Conservation (phyloP, 257 asterid species). For the Hygrophila difformis region DNA sequence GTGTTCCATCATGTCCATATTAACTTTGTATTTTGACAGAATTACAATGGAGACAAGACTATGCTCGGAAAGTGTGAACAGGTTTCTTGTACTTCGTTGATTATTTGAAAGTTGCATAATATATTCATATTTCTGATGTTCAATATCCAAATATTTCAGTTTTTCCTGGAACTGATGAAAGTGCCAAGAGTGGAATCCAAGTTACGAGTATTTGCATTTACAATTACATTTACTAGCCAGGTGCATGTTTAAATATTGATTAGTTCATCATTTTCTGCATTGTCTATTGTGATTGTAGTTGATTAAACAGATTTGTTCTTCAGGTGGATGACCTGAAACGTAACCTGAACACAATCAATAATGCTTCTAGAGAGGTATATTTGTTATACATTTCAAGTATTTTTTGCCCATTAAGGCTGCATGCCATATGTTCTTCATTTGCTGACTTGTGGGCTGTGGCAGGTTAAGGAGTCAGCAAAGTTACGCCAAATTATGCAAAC, state of each 20-base stretch:
- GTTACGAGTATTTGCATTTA: conserved; percentile 90
- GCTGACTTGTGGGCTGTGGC: conserved; percentile 20
- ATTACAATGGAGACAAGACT: conserved; percentile 80
- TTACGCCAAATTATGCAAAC: conserved; percentile 97
- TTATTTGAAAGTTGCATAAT: conserved; percentile 12
- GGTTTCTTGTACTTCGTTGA: conserved; percentile 31
- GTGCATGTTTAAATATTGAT: conserved; percentile 28
- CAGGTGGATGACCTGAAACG: conserved; percentile 80
- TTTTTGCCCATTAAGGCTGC: conserved; percentile 12
- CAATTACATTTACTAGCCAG: conserved; percentile 84
- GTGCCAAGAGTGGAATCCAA: conserved; percentile 98
- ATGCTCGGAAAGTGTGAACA: conserved; percentile 99
- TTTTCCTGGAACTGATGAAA: conserved; percentile 92
- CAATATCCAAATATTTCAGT: conserved; percentile 42
- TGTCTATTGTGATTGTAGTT: conserved; percentile 7
- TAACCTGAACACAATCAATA: conserved; percentile 62
- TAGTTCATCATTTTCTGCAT: conserved; percentile 11
- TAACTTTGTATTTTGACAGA: conserved; percentile 37
- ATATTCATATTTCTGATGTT: conserved; percentile 18
- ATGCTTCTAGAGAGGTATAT: conserved; percentile 83
- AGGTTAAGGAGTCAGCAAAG: conserved; percentile 86
- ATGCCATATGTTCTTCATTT: conserved; percentile 19
- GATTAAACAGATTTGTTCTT: conserved; percentile 21
- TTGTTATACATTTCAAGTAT: no score
- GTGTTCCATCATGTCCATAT: not conserved